Evolutionary conservation across 2,329 filamentous ascomycete species (phyloP), one percentile per base, ranked within the genome.

Genomic region (Scortechinia acanthostroma): DNA sequence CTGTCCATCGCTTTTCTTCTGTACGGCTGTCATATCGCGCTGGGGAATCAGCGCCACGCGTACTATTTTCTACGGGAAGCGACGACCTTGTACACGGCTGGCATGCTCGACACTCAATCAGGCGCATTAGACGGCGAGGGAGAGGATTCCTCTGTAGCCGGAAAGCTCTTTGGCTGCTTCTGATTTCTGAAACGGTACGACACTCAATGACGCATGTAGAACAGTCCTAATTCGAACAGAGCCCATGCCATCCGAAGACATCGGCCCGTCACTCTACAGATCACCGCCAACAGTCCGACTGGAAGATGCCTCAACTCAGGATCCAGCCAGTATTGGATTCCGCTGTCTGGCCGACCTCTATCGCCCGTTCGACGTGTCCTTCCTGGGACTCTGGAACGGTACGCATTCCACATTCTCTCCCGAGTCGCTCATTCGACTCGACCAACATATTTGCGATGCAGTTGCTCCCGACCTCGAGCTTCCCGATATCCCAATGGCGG

Each of bases 51-150:
- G 58, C 80, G 86, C 50, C 81, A 82, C 59, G 86, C 86, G 1
- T 91, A 87, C 86, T 90, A 82, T 56, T 80, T 88, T 58, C 68
- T 91, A 6, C 80, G 86, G 21, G 87, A 93, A 61, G 84, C 85
- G 4, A 83, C 80, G 2, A 90, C 86, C 4, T 70, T 91, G 60
- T 73, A 80, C 53, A 74, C 83, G 53, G 61, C 69, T 21, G 71
- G 71, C 45, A 76, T 84, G 75, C 70, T 74, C 54, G 77, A 77
- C 58, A 80, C 84, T 53, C 74, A 79, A 19, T 67, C 73, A 5
- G 89, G 88, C 56, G 52, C 71, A 37, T 71, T 76, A 45, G 75
- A 76, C 52, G 76, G 79, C 50, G 62, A 65, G 3, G 61, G 76
- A 16, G 84, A 88, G 47, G 73, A 76, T 1, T 66, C 89, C 5